A percentile compares a stretch with the other conserved stretches of the same genome.
Conservation (phyloP, 345 rosid genomes). For the Brassica napus region Da-Ae NC_063439.1:4238501-4239000, state of each 20-base stretch:
- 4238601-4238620: conserved; percentile 47
- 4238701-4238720: conserved; percentile 7
- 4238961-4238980: conserved; percentile 5
- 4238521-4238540: conserved; percentile 3
- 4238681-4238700: conserved; percentile 67
- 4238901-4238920: conserved; percentile 76
- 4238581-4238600: background rate
- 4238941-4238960: conserved; percentile 72
- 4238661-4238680: conserved; percentile 71
- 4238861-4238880: conserved; percentile 84
- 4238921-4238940: conserved; percentile 61
- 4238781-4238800: background rate
- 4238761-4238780: background rate
- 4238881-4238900: conserved; percentile 85
- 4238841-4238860: conserved; percentile 64
- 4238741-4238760: background rate
- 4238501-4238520: background rate
- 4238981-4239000: background rate
- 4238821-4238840: background rate
- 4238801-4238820: background rate
- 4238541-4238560: conserved; percentile 5
- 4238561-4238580: background rate
- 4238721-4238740: conserved; percentile 2
- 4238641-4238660: conserved; percentile 78
- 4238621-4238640: conserved; percentile 91